Evolutionary conservation across 2,329 filamentous ascomycete genomes (phyloP).

Genomic region (Dothideomycetidae sp.): DNA sequence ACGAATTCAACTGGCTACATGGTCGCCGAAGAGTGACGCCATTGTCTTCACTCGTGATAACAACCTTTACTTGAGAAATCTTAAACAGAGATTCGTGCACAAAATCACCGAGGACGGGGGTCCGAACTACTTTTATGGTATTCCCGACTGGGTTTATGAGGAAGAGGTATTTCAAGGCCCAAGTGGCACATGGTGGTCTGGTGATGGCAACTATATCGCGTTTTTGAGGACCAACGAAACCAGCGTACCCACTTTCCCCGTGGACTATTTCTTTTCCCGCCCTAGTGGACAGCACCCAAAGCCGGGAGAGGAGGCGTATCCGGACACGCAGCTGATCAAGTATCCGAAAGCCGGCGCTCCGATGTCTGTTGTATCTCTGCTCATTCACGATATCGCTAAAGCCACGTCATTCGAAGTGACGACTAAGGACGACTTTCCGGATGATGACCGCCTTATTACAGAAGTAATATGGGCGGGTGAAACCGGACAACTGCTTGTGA

Average conservation of each 20-base stretch:
- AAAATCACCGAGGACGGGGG: slow-evolving; percentile 81
- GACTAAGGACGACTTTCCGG: slow-evolving; percentile 60
- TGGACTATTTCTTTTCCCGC: slow-evolving; percentile 83
- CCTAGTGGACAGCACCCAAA: slow-evolving; percentile 59
- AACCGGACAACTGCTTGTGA: slow-evolving; percentile 62
- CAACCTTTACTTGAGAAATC: slow-evolving; percentile 69
- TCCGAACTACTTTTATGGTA: slow-evolving; percentile 78
- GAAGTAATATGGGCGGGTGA: slow-evolving; percentile 79
- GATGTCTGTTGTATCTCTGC: slow-evolving; percentile 76
- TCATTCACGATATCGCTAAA: slow-evolving; percentile 74
- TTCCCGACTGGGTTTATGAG: slow-evolving; percentile 96
- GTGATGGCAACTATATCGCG: slow-evolving; percentile 75
- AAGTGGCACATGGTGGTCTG: slow-evolving; percentile 89
- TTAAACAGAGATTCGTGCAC: slow-evolving; percentile 45
- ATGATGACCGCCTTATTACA: slow-evolving; percentile 78
- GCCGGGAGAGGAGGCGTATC: slow-evolving; percentile 71
- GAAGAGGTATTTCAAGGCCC: slow-evolving; percentile 68
- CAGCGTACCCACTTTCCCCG: slow-evolving; percentile 74
- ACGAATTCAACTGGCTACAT: slow-evolving; percentile 68
- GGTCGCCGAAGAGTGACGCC: slow-evolving; percentile 77
- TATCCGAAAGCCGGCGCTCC: slow-evolving; percentile 93
- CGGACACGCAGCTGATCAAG: slow-evolving; percentile 82
- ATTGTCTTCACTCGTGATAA: slow-evolving; percentile 84
- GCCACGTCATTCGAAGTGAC: slow-evolving; percentile 67
- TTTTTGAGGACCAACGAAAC: slow-evolving; percentile 93